Evolutionary conservation across 495 filamentous ascomycete species (phyloP).

Genomic region (Hyaloscypha finlandica): DNA sequence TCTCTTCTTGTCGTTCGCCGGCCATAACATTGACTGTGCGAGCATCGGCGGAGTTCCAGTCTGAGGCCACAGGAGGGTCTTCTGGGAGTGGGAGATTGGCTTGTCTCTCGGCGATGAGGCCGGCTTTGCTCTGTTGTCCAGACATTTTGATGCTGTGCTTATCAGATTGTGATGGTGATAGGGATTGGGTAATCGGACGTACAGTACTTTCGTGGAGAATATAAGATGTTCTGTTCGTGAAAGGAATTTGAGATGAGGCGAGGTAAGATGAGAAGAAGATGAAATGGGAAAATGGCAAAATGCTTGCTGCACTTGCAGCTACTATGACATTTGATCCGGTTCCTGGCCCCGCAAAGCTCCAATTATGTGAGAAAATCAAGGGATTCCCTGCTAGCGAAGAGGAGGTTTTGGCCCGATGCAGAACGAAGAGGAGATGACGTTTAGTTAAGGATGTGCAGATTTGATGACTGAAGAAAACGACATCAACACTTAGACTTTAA

Average conservation of each 20-base stretch:
- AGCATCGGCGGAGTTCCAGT: constrained; percentile 72
- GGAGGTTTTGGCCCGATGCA: background rate
- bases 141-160: constrained; percentile 22
- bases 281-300: background rate
- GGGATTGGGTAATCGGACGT: background rate
- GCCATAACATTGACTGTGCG: constrained; percentile 68
- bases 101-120: constrained; percentile 64
- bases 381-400: background rate
- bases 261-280: background rate
- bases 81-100: constrained; percentile 79
- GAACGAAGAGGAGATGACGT: constrained; percentile 1
- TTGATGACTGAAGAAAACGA: constrained; percentile 15
- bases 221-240: background rate
- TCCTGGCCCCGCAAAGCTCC: background rate
- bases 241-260: background rate
- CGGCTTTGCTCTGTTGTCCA: constrained; percentile 50
- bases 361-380: background rate
- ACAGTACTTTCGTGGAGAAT: background rate
- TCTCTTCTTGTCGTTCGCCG: constrained; percentile 53
- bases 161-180: background rate
- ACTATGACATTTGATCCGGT: background rate
- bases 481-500: background rate
- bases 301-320: background rate
- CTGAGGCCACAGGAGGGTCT: constrained; percentile 69
- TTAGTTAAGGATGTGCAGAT: background rate